A percentile compares a stretch with the other conserved stretches of the same genome.
Evolutionary conservation across 768 basidiomycete genomes (phyloP).

Genomic region (Ephemerocybe angulata): DNA sequence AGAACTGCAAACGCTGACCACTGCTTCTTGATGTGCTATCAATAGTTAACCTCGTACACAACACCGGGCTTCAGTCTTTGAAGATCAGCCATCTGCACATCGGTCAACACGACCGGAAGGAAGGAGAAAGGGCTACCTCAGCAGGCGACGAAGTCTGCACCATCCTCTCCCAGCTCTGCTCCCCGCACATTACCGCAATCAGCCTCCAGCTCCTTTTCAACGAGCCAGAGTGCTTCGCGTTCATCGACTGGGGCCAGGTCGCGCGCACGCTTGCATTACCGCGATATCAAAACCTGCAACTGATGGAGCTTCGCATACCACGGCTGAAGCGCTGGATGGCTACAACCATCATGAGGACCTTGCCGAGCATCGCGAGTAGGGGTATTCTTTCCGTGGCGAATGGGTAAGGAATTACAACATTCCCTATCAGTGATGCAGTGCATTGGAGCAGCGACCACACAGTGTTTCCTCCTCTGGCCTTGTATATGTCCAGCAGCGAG

Average conservation of each 20-base stretch:
- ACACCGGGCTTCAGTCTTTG: constrained; percentile 13
- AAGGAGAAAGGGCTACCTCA: background rate
- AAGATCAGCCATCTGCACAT: constrained; percentile 23
- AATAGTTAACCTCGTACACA: constrained; percentile 12
- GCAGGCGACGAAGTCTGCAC: constrained; percentile 9
- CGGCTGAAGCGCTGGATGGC: constrained; percentile 2
- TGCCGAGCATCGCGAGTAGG: constrained; percentile 5
- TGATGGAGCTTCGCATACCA: constrained; percentile 10
- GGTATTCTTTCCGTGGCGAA: constrained; percentile 9
- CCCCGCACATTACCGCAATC: constrained; percentile 9
- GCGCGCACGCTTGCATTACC: constrained; percentile 10
- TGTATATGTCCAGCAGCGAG: constrained; percentile 86
- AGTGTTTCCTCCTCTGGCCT: constrained; percentile 46
- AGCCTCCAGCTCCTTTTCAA: constrained; percentile 7
- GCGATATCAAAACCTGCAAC: constrained; percentile 8
- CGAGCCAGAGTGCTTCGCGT: constrained; percentile 5
- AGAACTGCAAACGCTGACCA: background rate
- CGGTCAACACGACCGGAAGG: constrained; percentile 4
- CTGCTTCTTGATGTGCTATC: background rate
- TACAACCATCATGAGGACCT: background rate
- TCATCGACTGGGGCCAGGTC: constrained; percentile 11
- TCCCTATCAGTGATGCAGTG: constrained; percentile 11
- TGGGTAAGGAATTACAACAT: background rate
- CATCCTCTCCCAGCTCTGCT: constrained; percentile 13
- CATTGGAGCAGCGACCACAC: constrained; percentile 59